Conservation (phyloP, 2,329 filamentous ascomycete genomes). For the Penicillium concentricum region DNA sequence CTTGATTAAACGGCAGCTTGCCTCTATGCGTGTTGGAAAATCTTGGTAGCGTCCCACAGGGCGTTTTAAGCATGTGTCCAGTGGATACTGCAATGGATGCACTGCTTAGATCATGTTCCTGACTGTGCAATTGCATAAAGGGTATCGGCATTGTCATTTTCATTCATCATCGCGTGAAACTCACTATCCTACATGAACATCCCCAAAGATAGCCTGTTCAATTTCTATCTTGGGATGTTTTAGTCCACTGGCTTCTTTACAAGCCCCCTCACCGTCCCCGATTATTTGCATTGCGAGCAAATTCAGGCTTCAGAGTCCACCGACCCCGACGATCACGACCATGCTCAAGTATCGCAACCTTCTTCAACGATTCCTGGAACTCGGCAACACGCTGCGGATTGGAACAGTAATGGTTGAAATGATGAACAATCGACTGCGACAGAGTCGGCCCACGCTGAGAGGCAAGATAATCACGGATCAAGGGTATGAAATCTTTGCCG, state of each 20-base stretch:
- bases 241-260: background rate
- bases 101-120: too few relatives aligned
- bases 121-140: background rate
- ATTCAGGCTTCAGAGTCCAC: slow-evolving; percentile 62
- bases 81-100: background rate
- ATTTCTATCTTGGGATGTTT: background rate
- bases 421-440: slow-evolving; percentile 82
- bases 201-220: background rate
- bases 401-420: slow-evolving; percentile 79
- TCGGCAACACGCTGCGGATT: slow-evolving; percentile 67
- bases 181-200: slow-evolving; percentile 1
- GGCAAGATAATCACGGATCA: slow-evolving; percentile 77
- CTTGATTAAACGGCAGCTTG: background rate
- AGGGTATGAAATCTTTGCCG: slow-evolving; percentile 63
- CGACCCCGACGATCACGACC: slow-evolving; percentile 49
- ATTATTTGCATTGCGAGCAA: slow-evolving; percentile 26
- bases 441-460: slow-evolving; percentile 75
- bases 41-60: background rate
- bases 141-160: slow-evolving; percentile 1
- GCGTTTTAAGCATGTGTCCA: slow-evolving; percentile 6
- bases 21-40: background rate
- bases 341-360: slow-evolving; percentile 67
- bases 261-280: slow-evolving; percentile 6
- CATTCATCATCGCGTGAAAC: slow-evolving; percentile 2
- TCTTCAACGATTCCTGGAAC: slow-evolving; percentile 78